Percentiles rank a stretch among this genome's conserved stretches.
These are phyloP conservation scores for Linnemannia zychae DNA, from an alignment of 192 early-diverging fungal genomes.

Conservation along the genomic window DNA sequence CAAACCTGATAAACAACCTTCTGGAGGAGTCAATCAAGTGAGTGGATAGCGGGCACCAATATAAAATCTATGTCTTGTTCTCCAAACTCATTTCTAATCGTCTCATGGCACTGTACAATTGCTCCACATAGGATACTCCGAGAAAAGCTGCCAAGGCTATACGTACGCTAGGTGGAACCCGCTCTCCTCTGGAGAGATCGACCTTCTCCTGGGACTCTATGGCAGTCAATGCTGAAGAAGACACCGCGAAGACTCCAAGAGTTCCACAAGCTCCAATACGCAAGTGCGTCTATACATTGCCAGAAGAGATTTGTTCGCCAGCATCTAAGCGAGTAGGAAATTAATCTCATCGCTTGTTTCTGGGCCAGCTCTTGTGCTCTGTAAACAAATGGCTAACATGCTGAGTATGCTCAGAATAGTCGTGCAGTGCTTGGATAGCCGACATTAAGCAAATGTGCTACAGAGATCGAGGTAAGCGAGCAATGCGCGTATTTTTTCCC, in stretches of 20 bases:
- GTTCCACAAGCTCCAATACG: constrained; percentile 1
- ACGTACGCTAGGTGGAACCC: constrained; percentile 4
- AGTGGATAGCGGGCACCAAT: background rate
- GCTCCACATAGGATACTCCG: constrained; percentile 23
- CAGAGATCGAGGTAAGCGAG: too few species aligned
- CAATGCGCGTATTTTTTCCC: too few species aligned
- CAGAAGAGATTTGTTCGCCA: constrained; percentile 18
- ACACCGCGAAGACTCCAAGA: constrained; percentile 13
- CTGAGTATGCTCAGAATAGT: too few species aligned
- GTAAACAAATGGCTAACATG: constrained; percentile 5
- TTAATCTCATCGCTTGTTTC: constrained; percentile 5
- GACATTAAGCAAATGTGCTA: too few species aligned
- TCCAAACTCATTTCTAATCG: constrained; percentile 17
- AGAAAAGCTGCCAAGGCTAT: constrained; percentile 11
- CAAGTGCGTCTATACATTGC: constrained; percentile 15
- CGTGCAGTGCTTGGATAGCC: too few species aligned
- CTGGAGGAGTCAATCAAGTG: background rate
- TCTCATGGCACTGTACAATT: constrained; percentile 13
- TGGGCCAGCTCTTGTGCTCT: constrained; percentile 14
- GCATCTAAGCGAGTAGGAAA: constrained; percentile 14
- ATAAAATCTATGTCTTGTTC: constrained; percentile 2
- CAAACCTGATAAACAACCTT: constrained; percentile 1
- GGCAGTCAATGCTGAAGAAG: constrained; percentile 12
- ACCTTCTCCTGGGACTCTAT: constrained; percentile 15
- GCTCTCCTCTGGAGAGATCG: constrained; percentile 19